Evolutionary conservation across 1,284 basidiomycete species (phyloP).

Genomic region (Mycosarcoma maydis): DNA sequence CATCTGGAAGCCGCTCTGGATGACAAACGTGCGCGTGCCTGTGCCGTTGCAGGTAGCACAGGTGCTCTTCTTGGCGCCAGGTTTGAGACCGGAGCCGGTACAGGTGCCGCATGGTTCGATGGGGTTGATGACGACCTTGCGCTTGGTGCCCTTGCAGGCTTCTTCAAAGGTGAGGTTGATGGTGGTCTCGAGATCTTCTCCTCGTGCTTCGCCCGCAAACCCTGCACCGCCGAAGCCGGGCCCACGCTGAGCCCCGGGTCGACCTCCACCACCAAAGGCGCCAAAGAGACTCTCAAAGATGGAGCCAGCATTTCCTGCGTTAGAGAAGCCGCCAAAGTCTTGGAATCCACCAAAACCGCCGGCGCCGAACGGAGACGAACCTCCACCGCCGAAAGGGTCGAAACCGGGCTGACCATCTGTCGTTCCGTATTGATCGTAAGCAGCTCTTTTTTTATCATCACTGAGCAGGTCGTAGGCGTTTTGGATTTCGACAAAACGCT

Average conservation of each 20-base stretch:
- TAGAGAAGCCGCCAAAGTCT: constrained; percentile 69
- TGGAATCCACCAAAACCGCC: constrained; percentile 74
- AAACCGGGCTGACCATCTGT: constrained; percentile 91
- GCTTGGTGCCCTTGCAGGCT: constrained; percentile 87
- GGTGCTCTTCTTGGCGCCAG: constrained; percentile 82
- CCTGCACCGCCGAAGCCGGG: constrained; percentile 68
- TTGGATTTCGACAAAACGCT: constrained; percentile 96
- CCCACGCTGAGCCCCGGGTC: constrained; percentile 34
- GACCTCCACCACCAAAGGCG: constrained; percentile 70
- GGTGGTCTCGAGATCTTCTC: constrained; percentile 84
- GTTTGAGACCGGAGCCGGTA: constrained; percentile 84
- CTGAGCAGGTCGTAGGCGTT: constrained; percentile 89
- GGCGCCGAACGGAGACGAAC: constrained; percentile 71
- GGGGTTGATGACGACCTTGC: constrained; percentile 81
- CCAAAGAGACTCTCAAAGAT: constrained; percentile 87
- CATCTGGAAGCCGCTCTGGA: constrained; percentile 97
- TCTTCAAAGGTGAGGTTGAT: constrained; percentile 87
- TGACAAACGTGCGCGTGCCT: constrained; percentile 87
- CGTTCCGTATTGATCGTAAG: constrained; percentile 95
- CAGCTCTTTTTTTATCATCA: constrained; percentile 89
- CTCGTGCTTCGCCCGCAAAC: constrained; percentile 72
- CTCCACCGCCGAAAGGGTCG: constrained; percentile 75
- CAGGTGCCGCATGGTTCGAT: constrained; percentile 87
- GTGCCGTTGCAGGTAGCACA: constrained; percentile 86
- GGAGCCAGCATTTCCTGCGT: constrained; percentile 68